Base-by-base conservation (phyloP, 805 yeast species). In the Candida ortonii region DNA sequence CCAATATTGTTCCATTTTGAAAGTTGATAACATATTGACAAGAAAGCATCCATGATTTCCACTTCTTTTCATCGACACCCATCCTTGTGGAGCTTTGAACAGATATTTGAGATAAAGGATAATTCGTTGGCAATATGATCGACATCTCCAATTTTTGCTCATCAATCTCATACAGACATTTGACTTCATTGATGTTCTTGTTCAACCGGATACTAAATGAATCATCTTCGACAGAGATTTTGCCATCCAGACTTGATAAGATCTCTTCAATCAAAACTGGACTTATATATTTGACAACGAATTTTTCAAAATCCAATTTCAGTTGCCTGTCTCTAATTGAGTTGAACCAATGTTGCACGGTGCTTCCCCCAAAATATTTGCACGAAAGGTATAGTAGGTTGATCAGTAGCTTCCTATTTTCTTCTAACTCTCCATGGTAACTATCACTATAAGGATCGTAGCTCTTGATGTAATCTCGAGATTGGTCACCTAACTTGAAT, bases 21-120 rank as follows among this genome's bases (percentile, higher is more conserved):
- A 83, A 71, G 2, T 86, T 72, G 18, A 87, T 77, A 7, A 86
- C 79, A 38, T 88, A 73, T 53, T 88, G 96, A 3, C 95, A 86
- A 4, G 96, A 89, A 57, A 90, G 67, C 13, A 90, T 63, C 97
- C 97, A 93, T 2, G 95, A 87, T 48, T 86, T 82, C 95, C 96
- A 89, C 59, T 85, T 88, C 42, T 76, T 78, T 49, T 90, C 97
- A 44, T 83, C 84, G 11, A 90, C 94, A 14, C 97, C 97, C 21
- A 87, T 71, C 41, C 95, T 68, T 30, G 76, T 68, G 0, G 87
- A 76, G 3, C 96, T 97, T 28, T 75, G 76, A 1, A 93, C 88
- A 7, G 67, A 65, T 7, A 93, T 80, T 44, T 76, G 80, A 2
- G 78, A 73, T 25, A 90, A 70, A 7, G 99, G 99, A 49, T 78